Conservation (phyloP, 2,329 filamentous ascomycete genomes). For the Alternaria hordeiaustralica region DNA sequence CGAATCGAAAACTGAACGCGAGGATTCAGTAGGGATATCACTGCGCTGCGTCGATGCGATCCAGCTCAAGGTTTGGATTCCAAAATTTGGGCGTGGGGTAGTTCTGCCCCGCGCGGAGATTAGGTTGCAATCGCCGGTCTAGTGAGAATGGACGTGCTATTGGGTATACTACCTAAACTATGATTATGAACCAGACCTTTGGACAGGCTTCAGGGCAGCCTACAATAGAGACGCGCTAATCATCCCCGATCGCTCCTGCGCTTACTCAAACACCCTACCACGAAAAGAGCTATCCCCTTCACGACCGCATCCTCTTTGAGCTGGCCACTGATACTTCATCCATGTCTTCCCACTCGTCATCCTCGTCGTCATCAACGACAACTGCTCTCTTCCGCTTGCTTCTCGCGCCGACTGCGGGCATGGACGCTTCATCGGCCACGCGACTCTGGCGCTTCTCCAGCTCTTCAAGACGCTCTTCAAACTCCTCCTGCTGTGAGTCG, state of each 20-base stretch:
- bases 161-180: conserved; percentile 13
- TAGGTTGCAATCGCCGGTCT: conserved; percentile 8
- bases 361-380: conserved; percentile 48
- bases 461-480: conserved; percentile 68
- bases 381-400: conserved; percentile 42
- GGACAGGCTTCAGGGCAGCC: not conserved
- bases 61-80: not conserved
- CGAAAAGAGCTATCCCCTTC: not conserved
- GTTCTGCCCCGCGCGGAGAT: conserved; percentile 17
- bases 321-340: conserved; percentile 36
- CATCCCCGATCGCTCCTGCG: not conserved
- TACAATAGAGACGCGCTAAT: not conserved
- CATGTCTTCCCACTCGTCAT: conserved; percentile 47
- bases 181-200: not conserved
- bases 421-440: conserved; percentile 21
- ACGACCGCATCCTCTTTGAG: conserved; percentile 36
- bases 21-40: not conserved
- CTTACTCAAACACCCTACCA: not conserved
- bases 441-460: conserved; percentile 45
- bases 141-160: not conserved
- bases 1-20: not conserved
- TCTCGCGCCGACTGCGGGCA: conserved; percentile 16
- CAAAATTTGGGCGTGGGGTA: conserved; percentile 37
- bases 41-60: not conserved
- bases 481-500: conserved; percentile 72